These are phyloP conservation scores for Rhodomyrtus psidioides DNA, from an alignment of 441 rosid genomes.

Conservation along the genomic window DNA sequence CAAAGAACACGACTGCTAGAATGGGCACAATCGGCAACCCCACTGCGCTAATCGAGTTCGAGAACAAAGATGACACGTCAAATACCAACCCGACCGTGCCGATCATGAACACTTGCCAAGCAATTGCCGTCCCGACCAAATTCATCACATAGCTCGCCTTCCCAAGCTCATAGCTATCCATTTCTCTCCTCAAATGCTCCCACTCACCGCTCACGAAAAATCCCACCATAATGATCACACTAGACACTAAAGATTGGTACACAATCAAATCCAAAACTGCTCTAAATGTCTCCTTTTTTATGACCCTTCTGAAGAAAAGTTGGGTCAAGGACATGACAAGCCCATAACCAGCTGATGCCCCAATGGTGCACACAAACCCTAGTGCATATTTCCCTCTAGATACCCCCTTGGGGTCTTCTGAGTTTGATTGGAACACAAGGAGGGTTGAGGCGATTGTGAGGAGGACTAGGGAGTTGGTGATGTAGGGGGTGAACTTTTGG, in stretches of 20 bases:
- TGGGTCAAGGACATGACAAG: not conserved
- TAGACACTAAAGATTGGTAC: not conserved
- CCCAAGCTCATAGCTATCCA: not conserved
- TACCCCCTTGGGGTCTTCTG: not conserved
- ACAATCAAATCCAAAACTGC: not conserved
- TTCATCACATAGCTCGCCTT: not conserved
- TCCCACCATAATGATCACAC: not conserved
- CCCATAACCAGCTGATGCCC: not conserved
- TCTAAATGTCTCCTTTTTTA: not conserved
- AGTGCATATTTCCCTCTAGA: not conserved
- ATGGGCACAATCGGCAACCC: not conserved
- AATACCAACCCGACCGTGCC: not conserved
- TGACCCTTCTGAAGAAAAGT: not conserved
- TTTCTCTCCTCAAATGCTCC: not conserved
- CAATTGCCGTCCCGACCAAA: not conserved
- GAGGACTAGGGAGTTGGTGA: slow-evolving; percentile 39
- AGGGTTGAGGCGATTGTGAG: slow-evolving; percentile 22
- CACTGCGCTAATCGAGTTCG: not conserved
- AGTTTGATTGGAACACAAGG: slow-evolving; percentile 3
- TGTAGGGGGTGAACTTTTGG: slow-evolving; percentile 38
- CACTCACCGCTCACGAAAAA: not conserved
- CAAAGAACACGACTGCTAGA: not conserved
- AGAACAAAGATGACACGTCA: not conserved
- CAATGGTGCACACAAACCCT: not conserved
- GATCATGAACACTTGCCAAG: not conserved